Conservation (phyloP, 2,329 filamentous ascomycete genomes). For the Colletotrichum nymphaeae region DNA sequence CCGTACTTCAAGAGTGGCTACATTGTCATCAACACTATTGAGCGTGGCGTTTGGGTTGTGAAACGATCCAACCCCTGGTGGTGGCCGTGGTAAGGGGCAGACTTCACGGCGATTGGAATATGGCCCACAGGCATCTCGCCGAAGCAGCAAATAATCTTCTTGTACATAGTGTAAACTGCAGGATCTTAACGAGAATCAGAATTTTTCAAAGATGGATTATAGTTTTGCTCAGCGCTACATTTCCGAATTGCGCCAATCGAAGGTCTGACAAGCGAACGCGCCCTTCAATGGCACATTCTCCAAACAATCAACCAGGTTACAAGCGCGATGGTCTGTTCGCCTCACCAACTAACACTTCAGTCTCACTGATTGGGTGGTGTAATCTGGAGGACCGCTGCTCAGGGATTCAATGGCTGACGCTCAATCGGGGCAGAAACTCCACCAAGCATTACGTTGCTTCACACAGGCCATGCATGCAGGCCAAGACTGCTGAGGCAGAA, state of each 20-base stretch:
- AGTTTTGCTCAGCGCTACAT: too few relatives aligned
- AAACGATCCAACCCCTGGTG: conserved; percentile 40
- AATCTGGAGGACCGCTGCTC: neutral
- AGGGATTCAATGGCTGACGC: neutral
- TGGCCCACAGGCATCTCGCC: neutral
- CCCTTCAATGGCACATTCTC: too few relatives aligned
- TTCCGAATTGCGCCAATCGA: too few relatives aligned
- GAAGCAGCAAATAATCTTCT: neutral
- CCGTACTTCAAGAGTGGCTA: conserved; percentile 53
- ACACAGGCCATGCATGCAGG: neutral
- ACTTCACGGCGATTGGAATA: neutral
- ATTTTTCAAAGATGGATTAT: too few relatives aligned
- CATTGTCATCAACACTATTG: conserved; percentile 61
- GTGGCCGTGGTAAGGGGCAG: conserved; percentile 21
- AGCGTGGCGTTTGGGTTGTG: conserved; percentile 53
- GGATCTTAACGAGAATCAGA: too few relatives aligned
- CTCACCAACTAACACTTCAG: neutral
- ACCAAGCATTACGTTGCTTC: neutral
- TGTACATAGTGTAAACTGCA: neutral
- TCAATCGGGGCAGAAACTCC: neutral
- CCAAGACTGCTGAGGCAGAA: neutral
- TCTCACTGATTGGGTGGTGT: neutral
- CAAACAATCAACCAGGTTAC: too few relatives aligned
- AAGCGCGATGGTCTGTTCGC: too few relatives aligned
- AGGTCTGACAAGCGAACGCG: too few relatives aligned